Conservation (phyloP, 2,329 filamentous ascomycete genomes). For the Lecanicillium sp. region DNA sequence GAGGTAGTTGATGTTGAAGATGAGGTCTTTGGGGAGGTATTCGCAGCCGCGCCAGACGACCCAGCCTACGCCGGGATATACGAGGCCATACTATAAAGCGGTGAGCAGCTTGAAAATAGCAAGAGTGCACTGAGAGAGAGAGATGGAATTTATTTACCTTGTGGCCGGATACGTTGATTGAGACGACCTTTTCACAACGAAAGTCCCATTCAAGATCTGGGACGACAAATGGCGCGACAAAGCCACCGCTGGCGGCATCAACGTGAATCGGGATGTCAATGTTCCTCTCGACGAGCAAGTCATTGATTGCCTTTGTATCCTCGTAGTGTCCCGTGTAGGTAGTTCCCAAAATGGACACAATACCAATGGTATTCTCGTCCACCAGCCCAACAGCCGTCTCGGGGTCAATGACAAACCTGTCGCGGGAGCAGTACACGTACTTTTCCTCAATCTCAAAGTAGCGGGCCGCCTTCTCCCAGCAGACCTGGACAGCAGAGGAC, state of each 20-base stretch:
- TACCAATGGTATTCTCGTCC: conserved; percentile 75
- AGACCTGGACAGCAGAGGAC: conserved; percentile 93
- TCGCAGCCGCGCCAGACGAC: conserved; percentile 80
- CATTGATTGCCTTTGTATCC: conserved; percentile 86
- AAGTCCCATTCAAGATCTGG: conserved; percentile 89
- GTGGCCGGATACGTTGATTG: conserved; percentile 91
- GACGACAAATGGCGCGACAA: conserved; percentile 85
- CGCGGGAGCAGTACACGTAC: conserved; percentile 57
- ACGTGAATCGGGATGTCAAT: conserved; percentile 87
- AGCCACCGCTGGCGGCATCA: conserved; percentile 85
- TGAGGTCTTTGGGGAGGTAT: conserved; percentile 80
- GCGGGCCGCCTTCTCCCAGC: conserved; percentile 87
- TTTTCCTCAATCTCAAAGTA: conserved; percentile 94
- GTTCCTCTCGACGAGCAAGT: conserved; percentile 66
- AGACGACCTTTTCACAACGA: conserved; percentile 77
- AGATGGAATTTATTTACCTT: conserved; percentile 47
- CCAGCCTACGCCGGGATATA: conserved; percentile 94
- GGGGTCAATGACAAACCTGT: conserved; percentile 58
- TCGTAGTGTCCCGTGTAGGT: conserved; percentile 97
- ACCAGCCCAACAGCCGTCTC: conserved; percentile 51
- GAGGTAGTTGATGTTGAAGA: conserved; percentile 99
- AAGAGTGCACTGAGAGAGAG: conserved; percentile 18
- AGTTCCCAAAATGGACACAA: conserved; percentile 83
- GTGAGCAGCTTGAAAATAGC: not conserved
- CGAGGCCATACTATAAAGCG: conserved; percentile 50